Base-by-base conservation (phyloP, 2,329 filamentous ascomycete species). In the Microdochium bolleyi region DNA sequence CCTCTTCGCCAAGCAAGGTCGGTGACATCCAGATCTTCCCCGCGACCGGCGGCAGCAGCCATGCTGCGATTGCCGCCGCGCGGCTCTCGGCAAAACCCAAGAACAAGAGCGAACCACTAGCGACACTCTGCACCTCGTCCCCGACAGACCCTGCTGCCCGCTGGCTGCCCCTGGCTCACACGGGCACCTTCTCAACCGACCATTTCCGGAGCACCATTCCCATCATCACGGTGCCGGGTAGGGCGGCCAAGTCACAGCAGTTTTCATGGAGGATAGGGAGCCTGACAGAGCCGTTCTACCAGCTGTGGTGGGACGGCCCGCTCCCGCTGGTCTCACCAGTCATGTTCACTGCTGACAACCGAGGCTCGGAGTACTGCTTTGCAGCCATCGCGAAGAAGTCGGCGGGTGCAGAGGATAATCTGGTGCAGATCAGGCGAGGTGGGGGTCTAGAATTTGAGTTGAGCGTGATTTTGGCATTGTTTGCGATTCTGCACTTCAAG, bases 251-350 rank as follows among this genome's bases (percentile, higher is more conserved):
- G 30, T 19, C 25, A 14, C 49, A 50, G 16, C 49, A 50, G 49
- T 50, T 50, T 27, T 50, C 49, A 24, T 50, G 49, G 49, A 50
- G 49, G 25, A 50, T 27, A 34, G 49, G 49, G 16, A 34, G 30
- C 8, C 49, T 50, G 32, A 34, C 49, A 37, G 49, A 50, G 24
- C 49, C 49, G 24, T 50, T 50, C 30, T 50, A n/a, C 24, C 49
- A 50, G 24, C 24, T 50, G 49, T 50, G 49, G 49, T 50, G 49
- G 49, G 49, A 50, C 21, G 49, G 49, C 19, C 49, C 49, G 24
- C 49, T 32, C 22, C 49, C 49, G 25, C 49, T 50, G 14, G 27
- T 50, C 25, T 32, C 49, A 22, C 16, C n/a, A 34, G n/a, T 32
- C 14, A 50, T 50, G 49, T 50, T 50, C 30, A 50, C 32, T n/a